Percentiles rank a stretch among this genome's conserved stretches.
These are phyloP conservation scores for Leccinum fibrillosum DNA, from an alignment of 768 basidiomycete genomes.

Conservation along the genomic window DNA sequence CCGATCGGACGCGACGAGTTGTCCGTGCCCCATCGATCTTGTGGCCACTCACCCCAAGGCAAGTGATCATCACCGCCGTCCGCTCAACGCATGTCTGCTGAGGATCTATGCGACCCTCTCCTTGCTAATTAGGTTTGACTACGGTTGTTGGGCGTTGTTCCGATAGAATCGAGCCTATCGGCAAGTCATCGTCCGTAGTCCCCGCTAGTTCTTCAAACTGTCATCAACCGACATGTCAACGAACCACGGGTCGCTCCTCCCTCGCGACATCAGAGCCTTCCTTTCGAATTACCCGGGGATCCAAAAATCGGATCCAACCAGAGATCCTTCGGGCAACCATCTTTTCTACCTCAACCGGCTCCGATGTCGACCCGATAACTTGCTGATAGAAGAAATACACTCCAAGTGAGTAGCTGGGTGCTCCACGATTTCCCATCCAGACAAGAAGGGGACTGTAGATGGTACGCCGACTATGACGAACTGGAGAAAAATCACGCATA, in stretches of 20 bases:
- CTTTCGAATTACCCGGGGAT: constrained; percentile 23
- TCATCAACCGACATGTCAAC: constrained; percentile 16
- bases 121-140: neutral
- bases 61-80: neutral
- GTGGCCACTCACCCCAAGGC: constrained; percentile 1
- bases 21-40: neutral
- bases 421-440: neutral
- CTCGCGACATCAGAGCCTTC: constrained; percentile 27
- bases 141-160: neutral
- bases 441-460: constrained; percentile 39
- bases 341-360: constrained; percentile 58
- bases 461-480: constrained; percentile 57
- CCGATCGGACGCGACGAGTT: constrained; percentile 1
- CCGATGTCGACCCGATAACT: constrained; percentile 59
- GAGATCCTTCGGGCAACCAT: constrained; percentile 40
- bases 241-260: neutral
- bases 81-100: neutral
- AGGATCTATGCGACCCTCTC: neutral
- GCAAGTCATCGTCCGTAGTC: constrained; percentile 9
- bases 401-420: constrained; percentile 39
- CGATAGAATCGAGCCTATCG: neutral
- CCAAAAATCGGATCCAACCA: constrained; percentile 5
- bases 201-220: constrained; percentile 5
- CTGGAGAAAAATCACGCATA: constrained; percentile 70
- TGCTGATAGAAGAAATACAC: constrained; percentile 62